A percentile compares a stretch with the other conserved stretches of the same genome.
These are phyloP conservation scores for Boletus sp. DNA, from an alignment of 768 basidiomycete genomes.

Conservation along the genomic window DNA sequence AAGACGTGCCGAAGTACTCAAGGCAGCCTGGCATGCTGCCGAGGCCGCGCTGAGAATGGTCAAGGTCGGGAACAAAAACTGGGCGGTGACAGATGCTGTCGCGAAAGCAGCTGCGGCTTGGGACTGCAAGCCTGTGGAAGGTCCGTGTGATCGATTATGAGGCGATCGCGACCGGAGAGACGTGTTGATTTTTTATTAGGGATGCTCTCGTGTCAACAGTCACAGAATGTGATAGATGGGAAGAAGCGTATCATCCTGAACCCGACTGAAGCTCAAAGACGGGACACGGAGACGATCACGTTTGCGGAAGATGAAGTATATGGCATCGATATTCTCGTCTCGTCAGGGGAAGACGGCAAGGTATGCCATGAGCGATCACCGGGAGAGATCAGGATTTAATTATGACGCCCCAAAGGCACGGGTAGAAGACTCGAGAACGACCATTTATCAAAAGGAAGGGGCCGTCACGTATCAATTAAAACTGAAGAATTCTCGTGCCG, in stretches of 20 bases:
- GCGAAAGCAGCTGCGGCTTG: conserved; percentile 66
- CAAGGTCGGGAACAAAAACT: conserved; percentile 94
- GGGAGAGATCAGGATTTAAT: background rate
- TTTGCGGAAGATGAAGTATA: conserved; percentile 96
- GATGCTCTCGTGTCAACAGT: conserved; percentile 93
- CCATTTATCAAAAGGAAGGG: conserved; percentile 88
- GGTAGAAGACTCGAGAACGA: conserved; percentile 84
- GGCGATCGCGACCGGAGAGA: background rate
- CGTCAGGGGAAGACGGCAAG: conserved; percentile 89
- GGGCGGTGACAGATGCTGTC: conserved; percentile 88
- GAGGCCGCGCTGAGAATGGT: conserved; percentile 89
- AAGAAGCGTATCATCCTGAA: conserved; percentile 95
- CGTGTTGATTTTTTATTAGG: conserved; percentile 41
- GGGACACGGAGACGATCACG: conserved; percentile 79
- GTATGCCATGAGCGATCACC: conserved; percentile 37
- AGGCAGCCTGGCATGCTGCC: conserved; percentile 91
- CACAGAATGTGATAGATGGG: conserved; percentile 92
- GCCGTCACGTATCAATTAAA: conserved; percentile 92
- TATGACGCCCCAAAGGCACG: conserved; percentile 65
- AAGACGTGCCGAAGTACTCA: conserved; percentile 84
- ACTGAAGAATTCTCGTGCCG: conserved; percentile 95
- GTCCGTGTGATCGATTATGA: conserved; percentile 38
- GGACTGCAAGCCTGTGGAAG: conserved; percentile 94
- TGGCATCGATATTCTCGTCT: conserved; percentile 89
- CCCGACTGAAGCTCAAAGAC: conserved; percentile 79